These are phyloP conservation scores for Persicaria tinctoria DNA, from an alignment of 148 eudicot species.

Conservation along the genomic window DNA sequence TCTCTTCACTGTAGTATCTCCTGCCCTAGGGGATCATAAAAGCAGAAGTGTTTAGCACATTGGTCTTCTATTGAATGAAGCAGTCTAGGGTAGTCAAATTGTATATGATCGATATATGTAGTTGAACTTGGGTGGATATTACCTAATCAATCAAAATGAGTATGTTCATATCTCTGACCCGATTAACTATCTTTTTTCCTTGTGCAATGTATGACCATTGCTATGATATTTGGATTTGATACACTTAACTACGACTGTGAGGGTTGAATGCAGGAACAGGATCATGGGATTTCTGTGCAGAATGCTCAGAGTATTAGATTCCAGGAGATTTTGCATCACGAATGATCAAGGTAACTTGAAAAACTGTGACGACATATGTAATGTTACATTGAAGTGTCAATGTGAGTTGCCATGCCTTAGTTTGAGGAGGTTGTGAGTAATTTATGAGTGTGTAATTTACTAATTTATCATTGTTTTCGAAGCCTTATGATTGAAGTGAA, in stretches of 20 bases:
- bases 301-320: not conserved
- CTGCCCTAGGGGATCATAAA: not conserved
- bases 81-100: not conserved
- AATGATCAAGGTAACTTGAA: not conserved
- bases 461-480: not conserved
- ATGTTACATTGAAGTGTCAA: not conserved
- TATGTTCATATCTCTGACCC: not conserved
- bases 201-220: not conserved
- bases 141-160: slow-evolving; percentile 4
- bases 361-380: not conserved
- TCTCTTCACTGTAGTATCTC: not conserved
- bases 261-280: not conserved
- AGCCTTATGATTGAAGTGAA: not conserved
- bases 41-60: not conserved
- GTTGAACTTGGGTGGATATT: not conserved
- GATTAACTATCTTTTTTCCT: slow-evolving; percentile 1
- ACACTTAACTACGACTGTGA: not conserved
- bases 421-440: not conserved
- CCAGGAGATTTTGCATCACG: not conserved
- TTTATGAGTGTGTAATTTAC: not conserved
- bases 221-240: not conserved
- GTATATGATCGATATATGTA: not conserved
- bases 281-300: not conserved
- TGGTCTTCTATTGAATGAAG: not conserved
- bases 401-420: too few relatives aligned